Evolutionary conservation across 2,329 filamentous ascomycete genomes (phyloP), one percentile per base, ranked within the genome.

Genomic region (Cordyceps fumosorosea): DNA sequence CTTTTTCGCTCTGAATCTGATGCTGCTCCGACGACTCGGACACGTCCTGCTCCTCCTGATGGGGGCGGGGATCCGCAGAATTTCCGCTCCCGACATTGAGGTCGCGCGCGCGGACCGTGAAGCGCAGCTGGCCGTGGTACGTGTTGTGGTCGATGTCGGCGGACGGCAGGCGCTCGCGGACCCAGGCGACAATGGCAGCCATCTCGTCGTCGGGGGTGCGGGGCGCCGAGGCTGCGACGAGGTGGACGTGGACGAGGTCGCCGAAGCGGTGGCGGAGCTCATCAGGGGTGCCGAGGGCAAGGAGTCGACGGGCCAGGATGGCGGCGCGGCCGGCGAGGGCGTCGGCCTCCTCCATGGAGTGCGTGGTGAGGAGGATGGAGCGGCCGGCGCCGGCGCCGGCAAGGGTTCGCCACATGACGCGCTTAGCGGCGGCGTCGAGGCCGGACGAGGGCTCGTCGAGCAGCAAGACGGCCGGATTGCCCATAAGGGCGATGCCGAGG

Each of bases 271-370:
- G 81, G 8, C 93, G 82, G 3, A 97, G 79, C 62, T 87, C 78
- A 40, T 91, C 86, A 0, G 87, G 88, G 0, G 87, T 89, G 4
- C 93, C 93, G 10, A 95, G 80, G 0, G 92, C 93, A 24, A 97
- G 80, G 91, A 97, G 96, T 37, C 87, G 83, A 67, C 85, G 84
- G 10, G 92, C 90, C 76, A 98, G 86, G 67, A 98, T 96, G 14
- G 91, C 93, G 0, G 89, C 91, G 1, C 91, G 83, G 34, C 86
- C 86, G 0, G 93, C 93, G 2, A 98, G 80, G 0, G 92, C 92
- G 69, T 96, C 91, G 0, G 93, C 93, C 75, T 97, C 93, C 73
- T 97, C 93, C 92, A 97, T 96, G 55, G 86, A 90, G 73, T 98
- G 93, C 0, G 93, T 97, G 0, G 93, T 97, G 20, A 98, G 82